Evolutionary conservation across 306 rosid species (phyloP), one percentile per base, ranked within the genome.

Genomic region (Castanea sativa): DNA sequence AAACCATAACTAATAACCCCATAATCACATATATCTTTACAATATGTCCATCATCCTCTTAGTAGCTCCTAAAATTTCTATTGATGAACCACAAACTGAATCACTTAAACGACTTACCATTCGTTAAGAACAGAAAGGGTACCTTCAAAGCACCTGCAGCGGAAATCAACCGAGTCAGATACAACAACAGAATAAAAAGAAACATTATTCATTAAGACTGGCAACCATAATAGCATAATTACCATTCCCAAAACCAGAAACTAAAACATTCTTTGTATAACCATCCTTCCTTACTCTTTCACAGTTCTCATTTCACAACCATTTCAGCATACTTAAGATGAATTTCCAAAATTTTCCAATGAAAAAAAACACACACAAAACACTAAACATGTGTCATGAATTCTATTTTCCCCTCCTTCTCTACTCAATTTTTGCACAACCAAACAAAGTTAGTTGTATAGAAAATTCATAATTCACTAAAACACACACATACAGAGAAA

Each of bases 61-160:
- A 8, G 12, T 65, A 65, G 23, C 71, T 3, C 71, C 35, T 63
- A 13, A 7, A 5, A 23, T 30, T 65, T 45, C 19, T 6, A 5
- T 5, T 12, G 6, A 43, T 38, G 69, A 21, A 10, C 2, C 14
- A 6, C 4, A 11, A 16, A 77, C 3, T 3, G 3, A 55, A 33
- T 4, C 33, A 23, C 55, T 18, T 4, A 18, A 56, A 70, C 6
- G 3, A 68, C 80, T 75, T 49, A 83, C 86, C 83, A 21, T 83
- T 83, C 4, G 86, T 79, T 77, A 83, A 83, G 75, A 83, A 83
- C 73, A 83, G 69, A 70, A 59, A 83, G 4, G 86, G 83, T 11
- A 78, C 64, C 71, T 78, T 83, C 77, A 83, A 75, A 70, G 60
- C 9, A 59, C 83, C 86, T 83, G 43, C 69, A 70, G 52, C 2